Base-by-base conservation (phyloP, 208 protist species). In the Blastocrithidia nonstop region DNA sequence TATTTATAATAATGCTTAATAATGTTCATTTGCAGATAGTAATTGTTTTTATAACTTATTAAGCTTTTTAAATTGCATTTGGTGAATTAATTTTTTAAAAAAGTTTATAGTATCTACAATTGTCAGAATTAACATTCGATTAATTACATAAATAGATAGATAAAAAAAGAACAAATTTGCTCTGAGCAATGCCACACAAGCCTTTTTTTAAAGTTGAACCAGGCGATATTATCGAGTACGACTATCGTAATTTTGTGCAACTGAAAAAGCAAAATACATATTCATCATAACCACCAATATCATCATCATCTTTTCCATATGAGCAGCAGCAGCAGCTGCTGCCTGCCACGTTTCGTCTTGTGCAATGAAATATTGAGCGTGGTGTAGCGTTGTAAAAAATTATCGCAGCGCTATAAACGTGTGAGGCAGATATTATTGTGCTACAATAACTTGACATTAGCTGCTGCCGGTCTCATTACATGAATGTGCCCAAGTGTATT, bases 341-440 rank as follows among this genome's bases (percentile, higher is more conserved):
- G 15, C 25, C 57, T 8, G 63, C 71, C n/a, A 62, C 55, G 11
- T 54, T 86, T 16, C 48, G 60, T 11, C 44, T 88, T 8, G 58
- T 82, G 28, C 67, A 86, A 49, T 92, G 83, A 75, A 92, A 88
- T 58, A 84, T 92, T 31, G 83, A 88, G 65, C 69, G 83, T 3
- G 78, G 74, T 11, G 32, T 59, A 13, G 48, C 79, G 47, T 57
- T 79, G 21, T 57, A 71, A 3, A 48, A 56, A 39, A 83, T 92
- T 44, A 57, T 86, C 21, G 41, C 42, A 4, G 57, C 61, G 13
- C 50, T 88, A 9, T 46, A 45, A 8, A 57, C 58, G 5, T 48
- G 71, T 9, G 51, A 66, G 15, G 73, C 77, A 2, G 77, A 88
- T 54, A 68, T 88, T 23, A 31, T 85, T n/a, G 23, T 78, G 7